Percentiles rank a stretch among this genome's conserved stretches.
Conservation (phyloP, 2,329 filamentous ascomycete genomes). For the Nigrospora osmanthi region DNA sequence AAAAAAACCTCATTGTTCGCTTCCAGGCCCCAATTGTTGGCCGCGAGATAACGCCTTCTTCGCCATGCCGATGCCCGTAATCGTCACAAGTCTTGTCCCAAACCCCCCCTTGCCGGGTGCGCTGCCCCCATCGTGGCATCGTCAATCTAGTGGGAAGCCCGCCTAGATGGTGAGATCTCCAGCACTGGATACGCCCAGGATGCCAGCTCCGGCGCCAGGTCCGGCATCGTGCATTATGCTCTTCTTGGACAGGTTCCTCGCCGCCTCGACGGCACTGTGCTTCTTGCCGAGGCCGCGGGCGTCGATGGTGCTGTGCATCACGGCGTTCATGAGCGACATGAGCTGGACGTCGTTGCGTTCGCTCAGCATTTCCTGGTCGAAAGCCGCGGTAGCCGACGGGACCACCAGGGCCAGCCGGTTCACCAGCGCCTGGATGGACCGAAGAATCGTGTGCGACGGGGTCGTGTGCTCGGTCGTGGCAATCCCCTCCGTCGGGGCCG, state of each 20-base stretch:
- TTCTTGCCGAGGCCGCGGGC: slow-evolving; percentile 72
- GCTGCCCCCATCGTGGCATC: background rate
- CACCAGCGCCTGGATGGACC: slow-evolving; percentile 80
- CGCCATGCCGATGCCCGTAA: slow-evolving; percentile 22
- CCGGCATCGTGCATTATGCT: slow-evolving; percentile 5
- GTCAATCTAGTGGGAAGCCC: background rate
- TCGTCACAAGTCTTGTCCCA: background rate
- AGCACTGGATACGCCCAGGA: slow-evolving; percentile 6
- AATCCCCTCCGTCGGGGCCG: background rate
- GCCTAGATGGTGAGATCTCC: background rate
- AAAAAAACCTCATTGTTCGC: too few relatives aligned
- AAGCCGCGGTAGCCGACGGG: slow-evolving; percentile 58
- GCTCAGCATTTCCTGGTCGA: slow-evolving; percentile 63
- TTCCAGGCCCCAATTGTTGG: background rate
- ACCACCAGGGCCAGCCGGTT: slow-evolving; percentile 75
- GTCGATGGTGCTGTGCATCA: slow-evolving; percentile 65
- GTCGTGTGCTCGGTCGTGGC: slow-evolving; percentile 26
- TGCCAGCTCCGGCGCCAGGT: slow-evolving; percentile 6
- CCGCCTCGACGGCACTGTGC: slow-evolving; percentile 50
- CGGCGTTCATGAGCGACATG: slow-evolving; percentile 64
- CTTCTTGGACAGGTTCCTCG: slow-evolving; percentile 19
- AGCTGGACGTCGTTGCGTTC: slow-evolving; percentile 82
- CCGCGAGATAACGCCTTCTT: slow-evolving; percentile 17
- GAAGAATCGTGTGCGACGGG: slow-evolving; percentile 66
- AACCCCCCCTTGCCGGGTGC: background rate